Base-by-base conservation (phyloP, 2,329 filamentous ascomycete species). In the Aspergillus oerlinghausenensis region DNA sequence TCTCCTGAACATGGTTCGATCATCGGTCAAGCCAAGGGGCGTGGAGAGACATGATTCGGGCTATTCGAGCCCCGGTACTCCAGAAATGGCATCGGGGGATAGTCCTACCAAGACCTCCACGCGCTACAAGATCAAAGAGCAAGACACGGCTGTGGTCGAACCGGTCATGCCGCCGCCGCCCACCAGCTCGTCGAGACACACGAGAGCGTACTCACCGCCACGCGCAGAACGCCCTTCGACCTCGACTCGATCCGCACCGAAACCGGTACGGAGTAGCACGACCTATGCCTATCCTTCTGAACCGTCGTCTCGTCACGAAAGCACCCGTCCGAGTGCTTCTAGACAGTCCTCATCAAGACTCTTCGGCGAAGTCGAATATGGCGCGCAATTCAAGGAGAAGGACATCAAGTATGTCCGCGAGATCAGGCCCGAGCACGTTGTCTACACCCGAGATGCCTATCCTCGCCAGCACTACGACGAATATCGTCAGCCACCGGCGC, bases 41-140 rank as follows among this genome's bases (percentile, higher is more conserved):
- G 54, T 62, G 26, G 70, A 77, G 32, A 68, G 68, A 45, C 68
- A 74, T 29, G 77, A 79, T 55, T 79, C 77, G 3, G 75, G 75
- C 2, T 78, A 79, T 55, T 78, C 75, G 5, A 79, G 74, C 60
- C 75, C 77, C 9, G 70, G 70, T 23, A 77, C 75, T 1, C 75
- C 76, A 1, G 76, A 78, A 42, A 72, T 74, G 62, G 62, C 65
- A 21, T 57, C 63, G 4, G 68, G 67, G 7, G 66, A 69, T 40
- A 67, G 65, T 55, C 71, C 71, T 2, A 65, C 72, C n/a, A 73
- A 73, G 60, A 55, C 60, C 2, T 59, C 68, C 7, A 66, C 66
- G 47, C 73, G 70, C 49, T 74, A 74, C 61, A 71, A 65, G 56
- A 65, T 71, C 21, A 58, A 62, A 14, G 66, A 72, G 19, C 58